phyloP scores from a whole-genome alignment of 495 filamentous ascomycete genomes.

The Penicillium longicatenatum region DNA sequence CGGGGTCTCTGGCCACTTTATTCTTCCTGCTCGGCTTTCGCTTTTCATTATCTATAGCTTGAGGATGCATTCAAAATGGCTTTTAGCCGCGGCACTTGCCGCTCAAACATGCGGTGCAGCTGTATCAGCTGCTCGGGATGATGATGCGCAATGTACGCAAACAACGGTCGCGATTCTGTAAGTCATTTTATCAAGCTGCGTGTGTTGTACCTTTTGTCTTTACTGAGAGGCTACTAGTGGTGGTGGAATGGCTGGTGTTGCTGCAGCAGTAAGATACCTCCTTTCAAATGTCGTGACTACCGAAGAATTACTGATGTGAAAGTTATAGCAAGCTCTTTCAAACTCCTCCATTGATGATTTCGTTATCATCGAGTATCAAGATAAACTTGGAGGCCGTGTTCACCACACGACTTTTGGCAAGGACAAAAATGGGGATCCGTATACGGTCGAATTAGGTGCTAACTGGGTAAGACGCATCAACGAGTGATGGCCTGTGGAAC shows the following conservation, averaged over 20 bases:
- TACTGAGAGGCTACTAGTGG: constrained; percentile 11
- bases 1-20: not conserved
- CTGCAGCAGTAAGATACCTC: constrained; percentile 53
- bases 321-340: constrained; percentile 19
- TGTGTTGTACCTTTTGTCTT: not conserved
- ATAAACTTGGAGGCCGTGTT: constrained; percentile 22
- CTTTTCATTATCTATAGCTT: not conserved
- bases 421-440: constrained; percentile 20
- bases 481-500: not conserved
- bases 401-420: constrained; percentile 21
- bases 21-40: not conserved
- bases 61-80: constrained; percentile 15
- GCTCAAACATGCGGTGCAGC: constrained; percentile 16
- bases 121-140: constrained; percentile 11
- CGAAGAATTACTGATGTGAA: not conserved
- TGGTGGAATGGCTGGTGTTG: constrained; percentile 59
- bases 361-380: constrained; percentile 25
- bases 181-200: constrained; percentile 3
- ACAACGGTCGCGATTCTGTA: constrained; percentile 39
- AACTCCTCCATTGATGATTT: constrained; percentile 25
- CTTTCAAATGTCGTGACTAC: not conserved
- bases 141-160: constrained; percentile 27
- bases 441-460: constrained; percentile 23
- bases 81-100: constrained; percentile 15
- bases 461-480: constrained; percentile 18